Conservation (phyloP, 441 rosid species). For the Gossypium schwendimanii region DNA sequence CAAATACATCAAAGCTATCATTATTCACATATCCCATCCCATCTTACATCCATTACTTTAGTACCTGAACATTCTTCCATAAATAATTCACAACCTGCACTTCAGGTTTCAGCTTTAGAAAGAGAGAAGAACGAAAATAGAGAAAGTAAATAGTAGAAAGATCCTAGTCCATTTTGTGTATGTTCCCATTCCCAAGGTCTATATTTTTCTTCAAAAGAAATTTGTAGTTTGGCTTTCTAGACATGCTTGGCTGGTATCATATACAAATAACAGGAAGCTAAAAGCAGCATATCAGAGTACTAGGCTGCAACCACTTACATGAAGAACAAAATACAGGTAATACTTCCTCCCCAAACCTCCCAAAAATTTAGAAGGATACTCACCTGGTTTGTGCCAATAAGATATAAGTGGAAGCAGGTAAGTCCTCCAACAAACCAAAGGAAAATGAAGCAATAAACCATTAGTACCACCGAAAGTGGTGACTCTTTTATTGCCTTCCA, state of each 20-base stretch:
- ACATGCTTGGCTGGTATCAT: not conserved
- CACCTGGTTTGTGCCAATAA: slow-evolving; percentile 63
- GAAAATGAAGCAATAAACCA: slow-evolving; percentile 46
- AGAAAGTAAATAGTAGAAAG: not conserved
- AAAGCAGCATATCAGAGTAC: not conserved
- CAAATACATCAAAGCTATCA: not conserved
- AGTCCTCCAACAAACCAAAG: slow-evolving; percentile 68
- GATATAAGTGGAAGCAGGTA: slow-evolving; percentile 54
- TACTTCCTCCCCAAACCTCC: not conserved
- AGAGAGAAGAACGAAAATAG: not conserved
- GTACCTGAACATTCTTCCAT: not conserved
- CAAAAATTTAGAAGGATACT: not conserved
- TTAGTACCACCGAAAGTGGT: slow-evolving; percentile 44
- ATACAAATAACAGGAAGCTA: not conserved
- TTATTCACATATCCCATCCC: not conserved
- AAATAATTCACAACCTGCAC: not conserved
- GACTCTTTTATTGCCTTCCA: slow-evolving; percentile 58
- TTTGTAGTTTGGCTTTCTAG: not conserved
- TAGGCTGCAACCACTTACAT: not conserved
- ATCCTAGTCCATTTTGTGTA: not conserved
- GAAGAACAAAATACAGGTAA: not conserved
- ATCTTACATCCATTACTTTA: not conserved
- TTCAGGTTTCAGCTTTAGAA: not conserved
- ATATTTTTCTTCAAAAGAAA: not conserved
- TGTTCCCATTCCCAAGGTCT: not conserved